Percentiles rank a stretch among this genome's conserved stretches.
Conservation (phyloP, 805 yeast genomes). For the Jamesozyma spencerorum region DNA sequence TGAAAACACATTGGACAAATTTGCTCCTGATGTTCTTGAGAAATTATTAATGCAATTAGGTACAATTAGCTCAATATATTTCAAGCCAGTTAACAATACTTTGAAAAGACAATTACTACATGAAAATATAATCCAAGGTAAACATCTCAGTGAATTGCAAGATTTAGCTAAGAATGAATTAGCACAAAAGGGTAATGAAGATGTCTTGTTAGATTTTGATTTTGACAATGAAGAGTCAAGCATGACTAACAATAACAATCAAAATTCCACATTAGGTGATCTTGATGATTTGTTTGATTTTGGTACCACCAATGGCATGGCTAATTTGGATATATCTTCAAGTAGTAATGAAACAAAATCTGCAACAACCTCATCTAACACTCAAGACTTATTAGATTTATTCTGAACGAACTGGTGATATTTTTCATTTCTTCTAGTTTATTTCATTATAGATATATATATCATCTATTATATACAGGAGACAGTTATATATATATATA, state of each 20-base stretch:
- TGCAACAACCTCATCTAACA: conserved; percentile 9
- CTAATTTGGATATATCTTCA: conserved; percentile 3
- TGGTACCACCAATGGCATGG: conserved; percentile 14
- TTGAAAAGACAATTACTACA: conserved; percentile 33
- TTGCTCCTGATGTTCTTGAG: conserved; percentile 59
- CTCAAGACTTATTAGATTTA: conserved; percentile 26
- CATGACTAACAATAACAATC: conserved; percentile 22
- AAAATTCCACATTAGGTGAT: conserved; percentile 48
- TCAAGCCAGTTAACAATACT: conserved; percentile 63
- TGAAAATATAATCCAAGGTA: conserved; percentile 33
- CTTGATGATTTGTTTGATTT: conserved; percentile 60
- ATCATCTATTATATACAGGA: too few relatives aligned
- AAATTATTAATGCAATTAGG: conserved; percentile 68
- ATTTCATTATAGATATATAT: too few relatives aligned
- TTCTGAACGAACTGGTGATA: conserved; percentile 10
- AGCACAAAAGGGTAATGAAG: conserved; percentile 55
- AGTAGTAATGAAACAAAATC: not conserved
- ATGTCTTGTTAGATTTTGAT: conserved; percentile 78
- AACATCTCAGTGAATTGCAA: conserved; percentile 68
- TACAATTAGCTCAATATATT: conserved; percentile 81
- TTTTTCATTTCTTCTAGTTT: too few relatives aligned
- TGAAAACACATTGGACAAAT: conserved; percentile 58
- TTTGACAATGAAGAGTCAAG: conserved; percentile 37
- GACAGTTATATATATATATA: too few relatives aligned
- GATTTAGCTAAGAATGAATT: conserved; percentile 70